A percentile compares a stretch with the other conserved stretches of the same genome.
Evolutionary conservation across 2,329 filamentous ascomycete species (phyloP).

Genomic region (Amauroascus verrucosus): DNA sequence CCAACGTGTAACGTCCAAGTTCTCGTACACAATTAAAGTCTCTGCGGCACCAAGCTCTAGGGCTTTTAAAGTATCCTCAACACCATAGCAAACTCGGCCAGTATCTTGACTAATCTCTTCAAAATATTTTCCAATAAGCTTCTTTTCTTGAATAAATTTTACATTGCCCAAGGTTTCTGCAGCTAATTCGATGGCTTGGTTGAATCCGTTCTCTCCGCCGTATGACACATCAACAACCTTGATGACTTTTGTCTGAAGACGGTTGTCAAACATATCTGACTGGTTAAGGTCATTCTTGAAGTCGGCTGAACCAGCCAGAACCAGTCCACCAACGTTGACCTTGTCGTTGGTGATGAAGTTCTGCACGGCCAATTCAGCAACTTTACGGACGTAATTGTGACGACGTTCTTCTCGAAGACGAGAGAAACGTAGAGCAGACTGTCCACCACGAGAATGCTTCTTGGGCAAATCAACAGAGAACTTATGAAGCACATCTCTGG

Average conservation of each 20-base stretch:
- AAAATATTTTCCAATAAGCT: constrained; percentile 97
- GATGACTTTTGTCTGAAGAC: constrained; percentile 89
- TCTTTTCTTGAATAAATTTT: constrained; percentile 99
- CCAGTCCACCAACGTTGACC: constrained; percentile 90
- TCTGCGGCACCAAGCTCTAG: constrained; percentile 92
- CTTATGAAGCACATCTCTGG: constrained; percentile 92
- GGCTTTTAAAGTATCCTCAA: constrained; percentile 95
- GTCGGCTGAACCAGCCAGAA: constrained; percentile 92
- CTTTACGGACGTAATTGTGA: constrained; percentile 99
- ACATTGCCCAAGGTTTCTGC: constrained; percentile 95
- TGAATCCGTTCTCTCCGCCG: constrained; percentile 98
- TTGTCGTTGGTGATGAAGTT: constrained; percentile 99
- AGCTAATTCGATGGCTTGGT: constrained; percentile 94
- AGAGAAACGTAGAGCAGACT: constrained; percentile 97
- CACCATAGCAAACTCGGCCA: constrained; percentile 93
- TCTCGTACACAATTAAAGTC: constrained; percentile 92
- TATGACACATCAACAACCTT: constrained; percentile 99
- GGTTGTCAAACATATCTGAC: constrained; percentile 92
- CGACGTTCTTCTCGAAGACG: constrained; percentile 99
- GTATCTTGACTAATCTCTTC: constrained; percentile 98
- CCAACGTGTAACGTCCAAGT: constrained; percentile 90
- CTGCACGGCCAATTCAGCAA: constrained; percentile 92
- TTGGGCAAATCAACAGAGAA: constrained; percentile 98
- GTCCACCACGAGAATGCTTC: constrained; percentile 99
- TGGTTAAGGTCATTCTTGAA: constrained; percentile 99